phyloP scores from a whole-genome alignment of 1,139 yeast species.

The Saccharomyces pastorianus region DNA sequence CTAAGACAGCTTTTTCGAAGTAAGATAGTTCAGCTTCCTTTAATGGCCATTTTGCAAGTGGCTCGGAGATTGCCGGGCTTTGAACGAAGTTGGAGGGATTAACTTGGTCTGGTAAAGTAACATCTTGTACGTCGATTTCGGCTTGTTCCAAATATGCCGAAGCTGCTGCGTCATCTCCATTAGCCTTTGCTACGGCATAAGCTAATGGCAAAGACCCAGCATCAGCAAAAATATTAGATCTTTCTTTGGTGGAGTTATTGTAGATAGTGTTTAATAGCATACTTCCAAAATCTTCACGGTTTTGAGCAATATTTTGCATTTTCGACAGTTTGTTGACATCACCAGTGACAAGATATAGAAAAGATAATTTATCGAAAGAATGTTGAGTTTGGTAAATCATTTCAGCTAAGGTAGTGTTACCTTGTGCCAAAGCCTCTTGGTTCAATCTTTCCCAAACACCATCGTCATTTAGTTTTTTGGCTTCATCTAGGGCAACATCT shows the following conservation, averaged over 20 bases:
- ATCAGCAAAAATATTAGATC: conserved; percentile 66
- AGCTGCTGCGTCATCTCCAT: conserved; percentile 72
- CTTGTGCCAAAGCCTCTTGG: conserved; percentile 81
- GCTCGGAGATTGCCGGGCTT: conserved; percentile 18
- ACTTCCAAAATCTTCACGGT: conserved; percentile 73
- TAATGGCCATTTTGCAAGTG: conserved; percentile 69
- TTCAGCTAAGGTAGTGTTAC: conserved; percentile 80
- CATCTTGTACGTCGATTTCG: conserved; percentile 54
- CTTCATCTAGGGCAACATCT: conserved; percentile 81
- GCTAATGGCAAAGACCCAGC: conserved; percentile 86
- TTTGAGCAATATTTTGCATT: conserved; percentile 87
- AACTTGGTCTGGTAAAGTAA: conserved; percentile 50
- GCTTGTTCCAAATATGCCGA: conserved; percentile 61
- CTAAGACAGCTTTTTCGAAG: conserved; percentile 78
- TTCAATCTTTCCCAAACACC: conserved; percentile 78
- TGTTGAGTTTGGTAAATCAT: conserved; percentile 82
- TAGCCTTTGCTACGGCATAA: conserved; percentile 83
- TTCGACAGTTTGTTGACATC: conserved; percentile 63
- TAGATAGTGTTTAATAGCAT: conserved; percentile 78
- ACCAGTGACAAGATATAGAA: conserved; percentile 79
- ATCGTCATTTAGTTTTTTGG: conserved; percentile 61
- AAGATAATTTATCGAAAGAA: conserved; percentile 80
- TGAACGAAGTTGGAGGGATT: conserved; percentile 16
- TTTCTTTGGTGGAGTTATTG: conserved; percentile 63
- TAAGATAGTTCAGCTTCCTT: conserved; percentile 63